These are phyloP conservation scores for Aristolochia fimbriata DNA, from an alignment of 164 flowering plant genomes.

Conservation along the genomic window DNA sequence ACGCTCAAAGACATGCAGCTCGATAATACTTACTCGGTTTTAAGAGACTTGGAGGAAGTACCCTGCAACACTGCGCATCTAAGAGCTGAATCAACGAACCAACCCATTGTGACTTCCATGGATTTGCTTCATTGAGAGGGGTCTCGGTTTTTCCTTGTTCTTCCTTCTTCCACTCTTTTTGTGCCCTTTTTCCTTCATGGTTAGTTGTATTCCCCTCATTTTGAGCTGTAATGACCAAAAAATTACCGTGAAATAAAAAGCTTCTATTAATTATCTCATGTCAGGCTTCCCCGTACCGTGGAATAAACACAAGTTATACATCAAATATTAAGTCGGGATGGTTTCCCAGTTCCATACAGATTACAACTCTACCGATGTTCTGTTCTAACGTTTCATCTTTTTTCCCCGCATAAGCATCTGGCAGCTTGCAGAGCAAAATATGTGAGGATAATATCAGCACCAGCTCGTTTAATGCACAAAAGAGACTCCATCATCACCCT, in stretches of 20 bases:
- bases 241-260: conserved; percentile 11
- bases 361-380: neutral
- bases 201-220: conserved; percentile 7
- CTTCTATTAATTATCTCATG: conserved; percentile 14
- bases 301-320: no score
- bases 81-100: conserved; percentile 34
- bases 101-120: conserved; percentile 26
- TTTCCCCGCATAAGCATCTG: conserved; percentile 69
- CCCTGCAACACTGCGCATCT: conserved; percentile 36
- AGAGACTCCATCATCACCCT: conserved; percentile 92
- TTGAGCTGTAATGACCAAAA: conserved; percentile 11
- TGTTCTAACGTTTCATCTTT: conserved; percentile 24
- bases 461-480: conserved; percentile 87
- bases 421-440: conserved; percentile 94
- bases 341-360: neutral
- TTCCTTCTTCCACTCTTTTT: neutral
- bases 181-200: neutral
- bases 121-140: conserved; percentile 24
- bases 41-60: conserved; percentile 38
- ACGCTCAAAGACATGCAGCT: conserved; percentile 44
- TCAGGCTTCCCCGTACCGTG: neutral
- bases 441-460: conserved; percentile 87
- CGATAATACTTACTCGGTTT: conserved; percentile 27
- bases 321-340: neutral
- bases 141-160: neutral